phyloP scores from a whole-genome alignment of 2,329 filamentous ascomycete species.

The Metarhizium brunneum region DNA sequence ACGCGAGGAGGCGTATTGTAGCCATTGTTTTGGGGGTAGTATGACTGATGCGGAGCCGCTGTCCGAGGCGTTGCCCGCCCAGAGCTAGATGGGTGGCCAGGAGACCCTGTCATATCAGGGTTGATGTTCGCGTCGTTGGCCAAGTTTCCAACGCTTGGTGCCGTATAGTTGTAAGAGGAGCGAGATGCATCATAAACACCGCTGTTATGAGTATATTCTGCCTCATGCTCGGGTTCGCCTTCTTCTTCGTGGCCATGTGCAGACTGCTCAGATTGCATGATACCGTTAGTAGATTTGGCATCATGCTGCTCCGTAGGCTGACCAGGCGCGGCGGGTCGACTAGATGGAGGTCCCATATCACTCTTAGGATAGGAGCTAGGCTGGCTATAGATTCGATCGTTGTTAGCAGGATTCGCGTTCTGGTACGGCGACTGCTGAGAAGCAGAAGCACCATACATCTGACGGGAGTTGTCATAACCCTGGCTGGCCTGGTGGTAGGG shows the following conservation, averaged over 20 bases:
- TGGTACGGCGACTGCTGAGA: slow-evolving; percentile 65
- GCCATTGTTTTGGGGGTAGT: slow-evolving; percentile 59
- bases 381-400: slow-evolving; percentile 62
- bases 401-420: slow-evolving; percentile 47
- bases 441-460: slow-evolving; percentile 66
- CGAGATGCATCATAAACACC: slow-evolving; percentile 65
- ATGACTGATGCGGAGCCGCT: slow-evolving; percentile 58
- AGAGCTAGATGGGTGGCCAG: slow-evolving; percentile 67
- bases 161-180: slow-evolving; percentile 68
- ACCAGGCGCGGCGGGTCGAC: slow-evolving; percentile 47
- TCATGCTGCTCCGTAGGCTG: slow-evolving; percentile 53
- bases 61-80: slow-evolving; percentile 82
- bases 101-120: slow-evolving; percentile 75
- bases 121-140: slow-evolving; percentile 70
- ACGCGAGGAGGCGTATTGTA: slow-evolving; percentile 75
- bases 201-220: slow-evolving; percentile 82
- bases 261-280: slow-evolving; percentile 44
- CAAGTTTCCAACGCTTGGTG: slow-evolving; percentile 55
- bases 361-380: slow-evolving; percentile 63
- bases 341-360: slow-evolving; percentile 78
- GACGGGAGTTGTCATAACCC: slow-evolving; percentile 66
- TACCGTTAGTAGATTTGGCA: slow-evolving; percentile 55
- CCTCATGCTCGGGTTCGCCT: slow-evolving; percentile 64
- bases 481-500: slow-evolving; percentile 61
- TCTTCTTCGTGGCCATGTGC: slow-evolving; percentile 55